Conservation (phyloP, 495 filamentous ascomycete species). For the Monascus purpureus region DNA sequence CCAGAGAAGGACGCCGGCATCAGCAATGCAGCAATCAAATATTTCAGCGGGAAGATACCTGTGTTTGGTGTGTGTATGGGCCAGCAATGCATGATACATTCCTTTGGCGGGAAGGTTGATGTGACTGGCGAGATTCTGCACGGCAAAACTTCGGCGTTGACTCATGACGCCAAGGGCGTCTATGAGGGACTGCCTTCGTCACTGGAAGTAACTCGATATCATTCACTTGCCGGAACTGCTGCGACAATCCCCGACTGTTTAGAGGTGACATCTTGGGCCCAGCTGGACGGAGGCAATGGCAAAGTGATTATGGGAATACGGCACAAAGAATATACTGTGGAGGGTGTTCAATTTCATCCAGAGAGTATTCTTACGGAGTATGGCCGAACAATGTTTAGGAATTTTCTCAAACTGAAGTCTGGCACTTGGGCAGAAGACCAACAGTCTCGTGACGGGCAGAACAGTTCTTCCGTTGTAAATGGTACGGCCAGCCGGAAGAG, state of each 20-base stretch:
- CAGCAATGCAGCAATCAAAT: slow-evolving; percentile 73
- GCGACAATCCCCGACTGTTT: slow-evolving; percentile 75
- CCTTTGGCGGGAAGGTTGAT: slow-evolving; percentile 81
- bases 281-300: slow-evolving; percentile 39
- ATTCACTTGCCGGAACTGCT: slow-evolving; percentile 89
- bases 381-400: slow-evolving; percentile 77
- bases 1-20: slow-evolving; percentile 81
- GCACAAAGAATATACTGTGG: slow-evolving; percentile 78
- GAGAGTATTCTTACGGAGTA: slow-evolving; percentile 91
- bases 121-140: slow-evolving; percentile 94
- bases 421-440: slow-evolving; percentile 82
- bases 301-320: slow-evolving; percentile 93
- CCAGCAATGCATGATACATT: slow-evolving; percentile 90
- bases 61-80: slow-evolving; percentile 99
- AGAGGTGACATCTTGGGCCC: slow-evolving; percentile 82
- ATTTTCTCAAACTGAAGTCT: slow-evolving; percentile 74
- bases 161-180: slow-evolving; percentile 78
- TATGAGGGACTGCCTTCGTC: slow-evolving; percentile 65
- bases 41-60: slow-evolving; percentile 94
- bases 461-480: slow-evolving; percentile 8
- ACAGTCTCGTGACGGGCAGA: slow-evolving; percentile 17
- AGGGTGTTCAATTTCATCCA: slow-evolving; percentile 95
- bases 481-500: slow-evolving; percentile 11
- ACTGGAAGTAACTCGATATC: slow-evolving; percentile 84
- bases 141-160: slow-evolving; percentile 84